Base-by-base conservation (phyloP, 2,329 filamentous ascomycete genomes). In the Stachybotrys chlorohalonatus region DNA sequence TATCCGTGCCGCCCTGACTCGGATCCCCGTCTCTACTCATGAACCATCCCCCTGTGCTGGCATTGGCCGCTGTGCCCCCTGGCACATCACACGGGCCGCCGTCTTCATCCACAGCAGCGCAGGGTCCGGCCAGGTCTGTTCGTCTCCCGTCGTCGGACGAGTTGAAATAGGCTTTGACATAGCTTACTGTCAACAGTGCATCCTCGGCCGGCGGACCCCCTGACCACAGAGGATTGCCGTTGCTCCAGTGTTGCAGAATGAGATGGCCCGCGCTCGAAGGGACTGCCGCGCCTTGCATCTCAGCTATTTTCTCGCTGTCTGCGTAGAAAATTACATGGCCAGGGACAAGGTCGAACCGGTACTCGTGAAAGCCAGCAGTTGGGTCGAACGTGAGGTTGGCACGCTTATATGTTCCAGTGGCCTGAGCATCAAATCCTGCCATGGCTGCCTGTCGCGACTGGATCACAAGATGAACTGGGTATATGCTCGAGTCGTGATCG, bases 161-260 rank as follows among this genome's bases (percentile, higher is more conserved):
- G 73, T 92, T 92, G 73, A 91, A 93, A 68, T 92, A 93, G 0
- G 84, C 85, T 67, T 89, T 90, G 55, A 90, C 78, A 63, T 90
- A 90, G 45, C 76, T 80, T 30, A 92, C 76, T 7, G 77, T 81
- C 61, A 89, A 74, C 16, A 78, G 70, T 0, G 87, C 82, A 62
- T 91, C 84, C 39, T 73, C 58, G 0, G 61, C 59, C 0, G 89
- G 88, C 3, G 89, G 89, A 0, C 88, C 89, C 11, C 76, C 83
- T 47, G 84, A 87, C 89, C 89, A 93, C 1, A 73, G 64, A 6
- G 75, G 65, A 64, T 91, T 86, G 39, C 88, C 88, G 60, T 91
- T 92, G 66, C 85, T 89, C 88, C 88, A 85, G 67, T 92, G 88
- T 62, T 84, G 86, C 54, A 93, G 70, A 52, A 89, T 81, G 47